phyloP scores from a whole-genome alignment of 208 protist genomes.

The Acanthamoeba culbertsoni region DNA sequence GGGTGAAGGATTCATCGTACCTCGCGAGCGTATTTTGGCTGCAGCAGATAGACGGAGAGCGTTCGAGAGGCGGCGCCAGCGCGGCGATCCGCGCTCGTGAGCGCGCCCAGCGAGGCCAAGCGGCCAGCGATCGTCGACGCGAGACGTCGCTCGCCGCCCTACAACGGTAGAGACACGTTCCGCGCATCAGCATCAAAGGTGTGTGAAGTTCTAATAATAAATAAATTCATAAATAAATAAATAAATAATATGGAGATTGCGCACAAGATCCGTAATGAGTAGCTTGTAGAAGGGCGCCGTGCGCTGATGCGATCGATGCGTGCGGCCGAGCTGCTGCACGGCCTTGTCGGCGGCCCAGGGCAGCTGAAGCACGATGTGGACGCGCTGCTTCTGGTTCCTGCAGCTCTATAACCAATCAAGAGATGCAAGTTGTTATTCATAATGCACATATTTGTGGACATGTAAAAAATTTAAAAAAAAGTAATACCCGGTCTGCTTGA shows the following conservation, averaged over 20 bases:
- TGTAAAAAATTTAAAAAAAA: background rate
- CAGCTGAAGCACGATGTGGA: conserved; percentile 64
- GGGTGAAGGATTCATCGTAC: background rate
- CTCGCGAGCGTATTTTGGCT: conserved; percentile 5
- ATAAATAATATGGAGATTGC: background rate
- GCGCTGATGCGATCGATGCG: conserved; percentile 49
- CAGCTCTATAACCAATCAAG: too few species aligned
- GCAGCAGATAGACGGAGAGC: background rate
- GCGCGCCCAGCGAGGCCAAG: background rate
- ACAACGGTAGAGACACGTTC: background rate
- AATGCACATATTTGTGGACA: background rate
- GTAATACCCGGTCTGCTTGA: conserved; percentile 14
- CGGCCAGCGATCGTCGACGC: background rate
- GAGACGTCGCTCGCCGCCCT: background rate
- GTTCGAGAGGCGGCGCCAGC: conserved; percentile 10
- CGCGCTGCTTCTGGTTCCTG: conserved; percentile 45
- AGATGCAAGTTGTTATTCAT: background rate
- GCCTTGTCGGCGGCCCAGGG: conserved; percentile 67
- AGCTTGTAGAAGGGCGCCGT: conserved; percentile 55
- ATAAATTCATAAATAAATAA: background rate
- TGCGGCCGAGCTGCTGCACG: conserved; percentile 62
- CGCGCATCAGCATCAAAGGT: background rate
- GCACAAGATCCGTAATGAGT: conserved; percentile 58
- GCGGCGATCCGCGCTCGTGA: conserved; percentile 26
- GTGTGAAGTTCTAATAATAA: background rate